phyloP scores from a whole-genome alignment of 257 asterid genomes.

The Jacaranda copaia region DNA sequence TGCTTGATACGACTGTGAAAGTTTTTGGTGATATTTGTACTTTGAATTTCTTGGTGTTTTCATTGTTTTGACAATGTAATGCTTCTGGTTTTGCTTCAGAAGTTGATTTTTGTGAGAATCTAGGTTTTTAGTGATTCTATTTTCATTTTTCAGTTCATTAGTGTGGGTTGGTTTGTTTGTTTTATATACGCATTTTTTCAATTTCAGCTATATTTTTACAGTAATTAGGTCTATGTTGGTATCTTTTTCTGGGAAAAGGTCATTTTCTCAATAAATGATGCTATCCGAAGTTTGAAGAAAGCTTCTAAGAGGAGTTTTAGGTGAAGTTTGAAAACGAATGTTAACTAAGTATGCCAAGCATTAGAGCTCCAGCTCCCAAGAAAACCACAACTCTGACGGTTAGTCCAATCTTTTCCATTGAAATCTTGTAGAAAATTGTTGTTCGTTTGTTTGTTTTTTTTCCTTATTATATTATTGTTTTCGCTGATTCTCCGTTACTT shows the following conservation, averaged over 20 bases:
- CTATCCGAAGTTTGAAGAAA: conserved; percentile 29
- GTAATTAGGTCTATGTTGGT: conserved; percentile 10
- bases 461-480: neutral
- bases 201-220: conserved; percentile 13
- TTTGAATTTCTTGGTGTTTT: neutral
- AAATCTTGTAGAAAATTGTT: neutral
- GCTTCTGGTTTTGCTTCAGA: conserved; percentile 13
- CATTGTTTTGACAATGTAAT: neutral
- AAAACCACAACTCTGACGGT: conserved; percentile 83
- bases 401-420: conserved; percentile 31
- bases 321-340: conserved; percentile 54
- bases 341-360: conserved; percentile 70
- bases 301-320: conserved; percentile 17
- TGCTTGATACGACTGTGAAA: neutral
- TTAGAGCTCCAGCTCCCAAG: conserved; percentile 79
- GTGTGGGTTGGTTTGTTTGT: neutral
- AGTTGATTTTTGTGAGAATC: conserved; percentile 8
- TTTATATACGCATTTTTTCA: neutral
- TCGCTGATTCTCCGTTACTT: conserved; percentile 8
- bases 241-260: conserved; percentile 1
- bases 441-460: neutral
- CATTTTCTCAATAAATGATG: conserved; percentile 24
- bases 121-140: conserved; percentile 23
- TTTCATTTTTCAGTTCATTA: conserved; percentile 17
- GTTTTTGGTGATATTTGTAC: neutral